phyloP scores from a whole-genome alignment of 768 basidiomycete genomes.

The Rhodotorula kratochvilovae region DNA sequence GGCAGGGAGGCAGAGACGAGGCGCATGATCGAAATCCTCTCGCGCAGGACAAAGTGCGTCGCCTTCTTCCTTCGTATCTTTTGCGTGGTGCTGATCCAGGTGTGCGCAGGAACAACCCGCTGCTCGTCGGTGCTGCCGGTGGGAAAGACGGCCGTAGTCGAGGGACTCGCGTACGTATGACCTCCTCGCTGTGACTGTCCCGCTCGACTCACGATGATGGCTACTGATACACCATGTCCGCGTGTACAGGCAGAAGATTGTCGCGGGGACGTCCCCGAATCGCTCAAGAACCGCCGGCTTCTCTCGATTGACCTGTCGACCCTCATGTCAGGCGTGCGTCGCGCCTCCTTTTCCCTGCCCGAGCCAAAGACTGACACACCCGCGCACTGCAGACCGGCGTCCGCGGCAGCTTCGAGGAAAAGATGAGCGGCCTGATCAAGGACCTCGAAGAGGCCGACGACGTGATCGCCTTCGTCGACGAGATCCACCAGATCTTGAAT shows the following conservation, averaged over 20 bases:
- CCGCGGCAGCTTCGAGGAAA: conserved; percentile 67
- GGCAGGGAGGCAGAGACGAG: conserved; percentile 34
- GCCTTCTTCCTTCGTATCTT: neutral
- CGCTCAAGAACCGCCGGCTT: conserved; percentile 52
- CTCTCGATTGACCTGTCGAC: conserved; percentile 29
- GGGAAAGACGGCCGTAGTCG: conserved; percentile 70
- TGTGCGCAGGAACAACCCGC: conserved; percentile 75
- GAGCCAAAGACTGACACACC: conserved; percentile 51
- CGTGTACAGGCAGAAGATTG: conserved; percentile 71
- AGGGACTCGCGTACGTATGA: conserved; percentile 78
- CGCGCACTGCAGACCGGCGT: conserved; percentile 12
- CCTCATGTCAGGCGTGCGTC: conserved; percentile 17
- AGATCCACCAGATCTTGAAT: conserved; percentile 82
- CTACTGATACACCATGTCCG: too few species aligned
- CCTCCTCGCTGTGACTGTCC: too few species aligned
- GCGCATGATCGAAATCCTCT: conserved; percentile 33
- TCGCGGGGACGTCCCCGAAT: conserved; percentile 86
- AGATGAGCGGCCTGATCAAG: conserved; percentile 81
- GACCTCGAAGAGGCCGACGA: conserved; percentile 75
- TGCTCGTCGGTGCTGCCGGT: conserved; percentile 74
- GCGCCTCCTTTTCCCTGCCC: conserved; percentile 57
- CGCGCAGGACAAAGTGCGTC: conserved; percentile 53
- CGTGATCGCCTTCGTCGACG: conserved; percentile 76
- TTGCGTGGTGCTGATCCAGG: fast-evolving
- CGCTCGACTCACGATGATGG: too few species aligned